Evolutionary conservation across 1,139 yeast genomes (phyloP), one percentile per base, ranked within the genome.

Genomic region (Debaryomycetaceae sp.): DNA sequence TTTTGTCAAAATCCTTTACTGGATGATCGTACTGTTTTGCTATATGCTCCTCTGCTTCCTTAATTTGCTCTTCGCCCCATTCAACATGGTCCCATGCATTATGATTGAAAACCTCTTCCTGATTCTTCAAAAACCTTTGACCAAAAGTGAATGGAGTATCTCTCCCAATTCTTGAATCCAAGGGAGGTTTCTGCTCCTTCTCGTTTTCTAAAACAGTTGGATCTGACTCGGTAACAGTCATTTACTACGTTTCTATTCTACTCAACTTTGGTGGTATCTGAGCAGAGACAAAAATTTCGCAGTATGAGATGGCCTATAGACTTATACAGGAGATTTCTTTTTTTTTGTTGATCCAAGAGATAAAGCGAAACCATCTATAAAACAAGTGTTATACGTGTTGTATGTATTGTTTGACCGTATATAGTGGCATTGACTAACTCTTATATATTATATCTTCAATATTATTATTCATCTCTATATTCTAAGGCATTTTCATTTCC

Each of bases 71-170:
- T 37, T 85, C 89, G 36, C 95, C 98, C 96, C 97, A 91, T 56
- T 89, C 96, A 16, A 89, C 97, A 58, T 94, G 96, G 59, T 92
- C 99, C 83, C 99, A 92, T 0, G 99, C 98, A 61, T 92, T 92
- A 58, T 87, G 95, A 47, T 78, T 78, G 81, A 95, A 92, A 1
- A 94, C 96, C 33, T 88, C 91, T 4, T 83, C 81, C 29, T 81
- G 85, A 36, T 82, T 78, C 5, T 75, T 76, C 44, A 92, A 70
- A 49, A 67, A 79, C 41, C 99, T 71, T 58, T 88, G 95, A 5
- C 99, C 98, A 61, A 92, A 92, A 14, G 83, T 83, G 62, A 87
- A 92, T 3, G 98, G 98, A 29, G 80, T 73, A 51, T 92, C 98
- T 45, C 92, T 86, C 2, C 96, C 94, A 17, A 84, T 71, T 44